phyloP scores from a whole-genome alignment of 257 asterid genomes.

The Handroanthus guayacan region DNA sequence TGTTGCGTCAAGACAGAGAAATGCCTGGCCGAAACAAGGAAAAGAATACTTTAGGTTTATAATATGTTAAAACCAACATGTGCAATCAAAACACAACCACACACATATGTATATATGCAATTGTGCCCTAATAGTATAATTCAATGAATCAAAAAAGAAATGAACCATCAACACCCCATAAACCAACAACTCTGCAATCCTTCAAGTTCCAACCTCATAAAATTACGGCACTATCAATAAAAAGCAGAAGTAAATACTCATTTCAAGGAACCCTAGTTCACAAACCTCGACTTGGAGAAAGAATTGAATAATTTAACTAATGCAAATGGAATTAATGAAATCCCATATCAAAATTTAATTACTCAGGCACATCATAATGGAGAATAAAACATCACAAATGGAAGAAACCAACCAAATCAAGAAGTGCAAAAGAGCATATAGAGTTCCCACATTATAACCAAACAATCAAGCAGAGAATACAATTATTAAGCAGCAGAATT shows the following conservation, averaged over 20 bases:
- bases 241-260: slow-evolving; percentile 23
- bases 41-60: not conserved
- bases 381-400: not conserved
- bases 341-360: slow-evolving; percentile 26
- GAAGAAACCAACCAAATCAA: slow-evolving; percentile 1
- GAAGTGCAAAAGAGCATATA: slow-evolving; percentile 20
- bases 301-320: not conserved
- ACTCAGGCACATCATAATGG: slow-evolving; percentile 15
- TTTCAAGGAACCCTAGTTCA: slow-evolving; percentile 18
- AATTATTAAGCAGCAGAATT: slow-evolving; percentile 36
- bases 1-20: not conserved
- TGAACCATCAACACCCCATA: slow-evolving; percentile 34
- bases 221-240: slow-evolving; percentile 21
- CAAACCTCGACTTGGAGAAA: slow-evolving; percentile 19
- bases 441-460: slow-evolving; percentile 44
- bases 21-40: slow-evolving; percentile 36
- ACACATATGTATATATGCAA: not conserved
- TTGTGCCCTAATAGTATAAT: not conserved
- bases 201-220: slow-evolving; percentile 17
- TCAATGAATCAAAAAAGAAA: slow-evolving; percentile 6
- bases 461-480: slow-evolving; percentile 31
- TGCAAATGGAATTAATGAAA: not conserved
- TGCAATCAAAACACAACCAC: slow-evolving; percentile 1
- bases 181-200: slow-evolving; percentile 26
- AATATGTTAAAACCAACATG: not conserved